Percentiles rank a stretch among this genome's conserved stretches.
These are phyloP conservation scores for Acidiella bohemica DNA, from an alignment of 495 filamentous ascomycete species.

Conservation along the genomic window DNA sequence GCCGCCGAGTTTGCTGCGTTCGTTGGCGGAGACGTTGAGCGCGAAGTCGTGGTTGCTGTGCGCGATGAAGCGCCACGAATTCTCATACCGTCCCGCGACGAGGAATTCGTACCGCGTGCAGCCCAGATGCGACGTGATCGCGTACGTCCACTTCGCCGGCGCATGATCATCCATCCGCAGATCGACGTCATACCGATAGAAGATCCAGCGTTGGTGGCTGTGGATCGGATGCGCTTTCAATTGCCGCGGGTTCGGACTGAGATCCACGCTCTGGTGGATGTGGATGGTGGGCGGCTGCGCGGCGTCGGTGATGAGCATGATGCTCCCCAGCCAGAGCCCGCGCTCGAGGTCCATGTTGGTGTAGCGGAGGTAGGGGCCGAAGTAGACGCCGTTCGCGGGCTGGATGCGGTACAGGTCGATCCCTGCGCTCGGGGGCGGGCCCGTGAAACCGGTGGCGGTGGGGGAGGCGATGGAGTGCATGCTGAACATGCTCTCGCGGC, in stretches of 20 bases:
- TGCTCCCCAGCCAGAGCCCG: slow-evolving; percentile 76
- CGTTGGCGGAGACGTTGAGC: slow-evolving; percentile 68
- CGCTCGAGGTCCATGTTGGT: slow-evolving; percentile 93
- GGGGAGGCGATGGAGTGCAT: slow-evolving; percentile 52
- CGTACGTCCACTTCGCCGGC: slow-evolving; percentile 92
- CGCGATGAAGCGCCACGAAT: slow-evolving; percentile 91
- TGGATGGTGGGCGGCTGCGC: slow-evolving; percentile 90
- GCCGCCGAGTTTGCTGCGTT: slow-evolving; percentile 71
- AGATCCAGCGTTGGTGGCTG: slow-evolving; percentile 82
- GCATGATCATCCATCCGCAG: slow-evolving; percentile 73
- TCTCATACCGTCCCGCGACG: slow-evolving; percentile 82
- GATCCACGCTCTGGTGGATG: slow-evolving; percentile 78
- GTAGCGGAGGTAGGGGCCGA: slow-evolving; percentile 89
- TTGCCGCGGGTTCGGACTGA: slow-evolving; percentile 87
- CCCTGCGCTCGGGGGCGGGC: slow-evolving; percentile 73
- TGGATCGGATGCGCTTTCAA: slow-evolving; percentile 73
- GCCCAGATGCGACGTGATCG: slow-evolving; percentile 89
- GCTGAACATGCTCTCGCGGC: slow-evolving; percentile 54
- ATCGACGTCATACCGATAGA: slow-evolving; percentile 91
- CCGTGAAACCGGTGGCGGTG: slow-evolving; percentile 55
- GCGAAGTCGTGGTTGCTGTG: slow-evolving; percentile 94
- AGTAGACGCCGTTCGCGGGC: slow-evolving; percentile 96
- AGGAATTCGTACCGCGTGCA: slow-evolving; percentile 97
- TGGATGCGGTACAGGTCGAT: slow-evolving; percentile 86
- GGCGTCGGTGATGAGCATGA: slow-evolving; percentile 74